Percentiles rank a stretch among this genome's conserved stretches.
Evolutionary conservation across 2,329 filamentous ascomycete genomes (phyloP).

Genomic region (Tolypocladium ovalisporum): DNA sequence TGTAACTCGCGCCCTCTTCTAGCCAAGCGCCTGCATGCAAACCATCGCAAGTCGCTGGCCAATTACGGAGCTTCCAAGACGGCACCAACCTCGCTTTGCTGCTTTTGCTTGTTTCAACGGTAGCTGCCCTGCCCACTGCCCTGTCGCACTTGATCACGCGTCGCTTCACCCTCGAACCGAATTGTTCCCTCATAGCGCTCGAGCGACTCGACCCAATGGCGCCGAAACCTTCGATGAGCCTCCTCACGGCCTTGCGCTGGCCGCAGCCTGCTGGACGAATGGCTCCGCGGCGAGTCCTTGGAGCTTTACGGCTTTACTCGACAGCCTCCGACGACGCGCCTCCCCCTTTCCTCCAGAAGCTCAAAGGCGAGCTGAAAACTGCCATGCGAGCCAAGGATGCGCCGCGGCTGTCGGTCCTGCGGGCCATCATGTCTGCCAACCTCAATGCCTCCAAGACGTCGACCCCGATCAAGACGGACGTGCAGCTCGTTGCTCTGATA

Average conservation of each 20-base stretch:
- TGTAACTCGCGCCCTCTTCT: neutral
- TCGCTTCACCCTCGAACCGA: neutral
- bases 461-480: constrained; percentile 58
- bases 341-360: constrained; percentile 39
- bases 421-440: constrained; percentile 56
- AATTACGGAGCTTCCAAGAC: neutral
- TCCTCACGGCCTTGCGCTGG: neutral
- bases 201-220: neutral
- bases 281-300: neutral
- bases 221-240: neutral
- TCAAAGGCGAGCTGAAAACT: constrained; percentile 51
- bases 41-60: neutral
- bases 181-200: neutral
- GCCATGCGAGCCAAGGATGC: constrained; percentile 57
- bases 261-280: neutral
- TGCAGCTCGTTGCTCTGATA: constrained; percentile 56
- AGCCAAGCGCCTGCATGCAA: neutral
- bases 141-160: neutral
- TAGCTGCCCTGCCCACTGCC: neutral
- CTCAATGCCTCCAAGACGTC: constrained; percentile 67
- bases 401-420: constrained; percentile 56
- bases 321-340: constrained; percentile 21
- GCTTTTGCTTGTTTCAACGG: neutral
- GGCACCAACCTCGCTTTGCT: neutral
- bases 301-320: constrained; percentile 17